Evolutionary conservation across 169 alveolate genomes (phyloP).

Genomic region (Plasmodium coatneyi): DNA sequence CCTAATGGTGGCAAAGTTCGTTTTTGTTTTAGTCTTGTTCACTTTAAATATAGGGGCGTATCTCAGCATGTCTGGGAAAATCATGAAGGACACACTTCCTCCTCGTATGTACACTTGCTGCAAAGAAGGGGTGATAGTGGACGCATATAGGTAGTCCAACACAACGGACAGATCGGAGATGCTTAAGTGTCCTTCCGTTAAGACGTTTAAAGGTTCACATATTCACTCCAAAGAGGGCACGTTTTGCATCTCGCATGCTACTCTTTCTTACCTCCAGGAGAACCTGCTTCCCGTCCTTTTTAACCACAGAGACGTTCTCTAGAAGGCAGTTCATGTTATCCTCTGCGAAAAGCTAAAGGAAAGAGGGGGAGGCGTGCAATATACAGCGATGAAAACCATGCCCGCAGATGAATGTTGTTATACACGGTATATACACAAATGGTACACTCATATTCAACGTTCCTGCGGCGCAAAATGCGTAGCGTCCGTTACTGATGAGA

Average conservation of each 20-base stretch:
- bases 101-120: conserved; percentile 94
- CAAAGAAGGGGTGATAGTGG: not conserved
- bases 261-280: conserved; percentile 88
- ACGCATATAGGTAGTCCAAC: not conserved
- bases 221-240: not conserved
- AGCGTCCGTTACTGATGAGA: not conserved
- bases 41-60: conserved; percentile 99
- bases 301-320: conserved; percentile 96
- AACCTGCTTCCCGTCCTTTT: conserved; percentile 96
- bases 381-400: not conserved
- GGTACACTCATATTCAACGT: not conserved
- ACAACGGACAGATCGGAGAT: not conserved
- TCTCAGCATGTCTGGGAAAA: conserved; percentile 98
- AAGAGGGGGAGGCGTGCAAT: not conserved
- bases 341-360: conserved; percentile 87
- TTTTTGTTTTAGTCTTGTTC: conserved; percentile 82
- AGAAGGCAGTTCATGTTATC: conserved; percentile 98
- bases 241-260: not conserved
- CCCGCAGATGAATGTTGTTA: not conserved
- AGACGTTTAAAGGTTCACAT: not conserved
- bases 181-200: not conserved
- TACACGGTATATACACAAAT: not conserved
- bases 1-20: conserved; percentile 83
- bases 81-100: conserved; percentile 95
- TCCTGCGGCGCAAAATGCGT: not conserved